Conservation (phyloP, 2,329 filamentous ascomycete species). For the Aspergillus novofumigatus region DNA sequence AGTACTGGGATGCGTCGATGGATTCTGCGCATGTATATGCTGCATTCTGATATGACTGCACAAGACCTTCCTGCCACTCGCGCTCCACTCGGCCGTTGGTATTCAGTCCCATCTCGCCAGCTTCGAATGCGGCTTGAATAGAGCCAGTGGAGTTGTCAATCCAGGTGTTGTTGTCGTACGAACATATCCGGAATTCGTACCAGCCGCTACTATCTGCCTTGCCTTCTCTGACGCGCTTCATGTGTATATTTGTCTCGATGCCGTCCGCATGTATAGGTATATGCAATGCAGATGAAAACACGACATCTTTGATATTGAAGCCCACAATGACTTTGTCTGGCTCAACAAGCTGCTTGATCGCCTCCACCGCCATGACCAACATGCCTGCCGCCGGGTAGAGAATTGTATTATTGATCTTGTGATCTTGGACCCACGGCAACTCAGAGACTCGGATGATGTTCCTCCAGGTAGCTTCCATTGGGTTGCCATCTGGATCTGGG, state of each 20-base stretch:
- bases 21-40: neutral
- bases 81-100: neutral
- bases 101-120: neutral
- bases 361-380: neutral
- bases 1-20: neutral
- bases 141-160: slow-evolving; percentile 1
- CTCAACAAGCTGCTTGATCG: slow-evolving; percentile 9
- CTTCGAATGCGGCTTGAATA: neutral
- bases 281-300: slow-evolving; percentile 1
- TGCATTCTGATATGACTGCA: neutral
- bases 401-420: slow-evolving; percentile 22
- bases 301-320: slow-evolving; percentile 2
- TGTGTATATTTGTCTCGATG: slow-evolving; percentile 1
- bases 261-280: neutral
- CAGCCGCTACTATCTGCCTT: neutral
- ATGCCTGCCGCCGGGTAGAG: neutral
- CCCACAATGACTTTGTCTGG: neutral
- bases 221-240: neutral
- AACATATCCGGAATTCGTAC: slow-evolving; percentile 4
- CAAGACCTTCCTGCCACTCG: neutral
- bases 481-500: slow-evolving; percentile 13
- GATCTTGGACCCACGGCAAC: slow-evolving; percentile 43
- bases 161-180: slow-evolving; percentile 4
- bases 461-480: slow-evolving; percentile 37
- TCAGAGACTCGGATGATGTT: slow-evolving; percentile 36